Evolutionary conservation across 306 rosid species (phyloP).

Genomic region (Prunus mongolica): DNA sequence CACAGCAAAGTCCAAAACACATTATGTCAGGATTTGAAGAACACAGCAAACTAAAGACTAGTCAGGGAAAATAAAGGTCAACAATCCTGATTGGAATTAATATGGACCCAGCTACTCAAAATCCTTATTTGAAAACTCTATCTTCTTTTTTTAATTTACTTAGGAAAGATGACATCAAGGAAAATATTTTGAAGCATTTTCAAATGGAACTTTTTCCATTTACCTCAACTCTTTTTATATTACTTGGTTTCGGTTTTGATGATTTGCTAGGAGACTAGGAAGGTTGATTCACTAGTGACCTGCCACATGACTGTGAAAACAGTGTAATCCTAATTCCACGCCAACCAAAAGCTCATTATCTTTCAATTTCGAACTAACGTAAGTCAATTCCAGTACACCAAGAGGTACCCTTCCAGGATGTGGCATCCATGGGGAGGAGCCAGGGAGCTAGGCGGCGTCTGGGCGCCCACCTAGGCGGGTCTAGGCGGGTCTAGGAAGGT

Average conservation of each 20-base stretch:
- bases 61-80: neutral
- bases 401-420: no score
- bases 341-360: neutral
- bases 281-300: neutral
- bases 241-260: neutral
- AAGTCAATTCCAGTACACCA: no score
- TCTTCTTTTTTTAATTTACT: neutral
- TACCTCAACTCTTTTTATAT: neutral
- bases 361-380: neutral
- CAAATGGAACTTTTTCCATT: neutral
- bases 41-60: neutral
- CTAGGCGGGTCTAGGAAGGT: no score
- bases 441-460: no score
- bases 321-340: neutral
- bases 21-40: neutral
- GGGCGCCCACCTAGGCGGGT: no score
- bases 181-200: neutral
- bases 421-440: no score
- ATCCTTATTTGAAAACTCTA: neutral
- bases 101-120: neutral
- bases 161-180: neutral
- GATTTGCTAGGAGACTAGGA: neutral
- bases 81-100: no score
- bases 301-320: neutral
- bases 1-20: slow-evolving; percentile 16